Evolutionary conservation across 2,329 filamentous ascomycete species (phyloP).

Genomic region (Pseudogymnoascus sp.): DNA sequence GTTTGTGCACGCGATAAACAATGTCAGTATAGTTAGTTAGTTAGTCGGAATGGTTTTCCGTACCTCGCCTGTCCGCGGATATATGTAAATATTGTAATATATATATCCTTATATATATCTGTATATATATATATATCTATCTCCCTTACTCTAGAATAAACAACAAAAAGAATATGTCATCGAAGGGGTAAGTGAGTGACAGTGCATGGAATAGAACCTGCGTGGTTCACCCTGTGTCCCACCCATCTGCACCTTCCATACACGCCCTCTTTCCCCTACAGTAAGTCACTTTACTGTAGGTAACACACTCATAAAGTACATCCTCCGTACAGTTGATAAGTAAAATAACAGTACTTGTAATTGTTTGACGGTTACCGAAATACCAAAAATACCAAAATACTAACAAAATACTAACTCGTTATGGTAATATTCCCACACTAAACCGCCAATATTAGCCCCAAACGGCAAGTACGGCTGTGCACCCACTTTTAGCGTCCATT

Average conservation of each 20-base stretch:
- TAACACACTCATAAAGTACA: no score
- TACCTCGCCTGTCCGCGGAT: not conserved
- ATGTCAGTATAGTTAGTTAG: no score
- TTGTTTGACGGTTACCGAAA: not conserved
- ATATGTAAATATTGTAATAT: not conserved
- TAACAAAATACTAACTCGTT: not conserved
- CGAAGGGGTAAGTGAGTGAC: not conserved
- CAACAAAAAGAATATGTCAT: not conserved
- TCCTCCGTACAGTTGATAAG: not conserved
- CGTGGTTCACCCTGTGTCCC: slow-evolving; percentile 3
- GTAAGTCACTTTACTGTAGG: not conserved
- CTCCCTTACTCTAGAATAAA: not conserved
- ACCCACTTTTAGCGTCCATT: not conserved
- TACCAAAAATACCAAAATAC: not conserved
- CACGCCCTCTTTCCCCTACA: not conserved
- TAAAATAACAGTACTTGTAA: not conserved
- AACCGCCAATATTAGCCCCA: not conserved
- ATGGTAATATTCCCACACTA: not conserved
- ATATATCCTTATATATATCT: not conserved
- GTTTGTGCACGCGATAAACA: no score
- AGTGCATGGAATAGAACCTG: not conserved
- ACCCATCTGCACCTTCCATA: not conserved
- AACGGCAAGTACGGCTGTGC: not conserved
- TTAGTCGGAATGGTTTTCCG: no score
- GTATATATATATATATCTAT: not conserved